A percentile compares a stretch with the other conserved stretches of the same genome.
These are phyloP conservation scores for sweet orange (Citrus sinensis) DNA, from an alignment of 345 rosid genomes.

Conservation along the genomic window DVS_A1.0 CM039165.1:36604001-36604500, in stretches of 20 bases:
- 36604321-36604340: slow-evolving; percentile 41
- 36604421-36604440: slow-evolving; percentile 36
- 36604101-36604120: slow-evolving; percentile 96
- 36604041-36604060: slow-evolving; percentile 95
- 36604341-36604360: slow-evolving; percentile 40
- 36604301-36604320: slow-evolving; percentile 55
- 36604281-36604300: slow-evolving; percentile 39
- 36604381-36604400: slow-evolving; percentile 44
- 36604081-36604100: slow-evolving; percentile 83
- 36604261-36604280: slow-evolving; percentile 37
- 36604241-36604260: slow-evolving; percentile 50
- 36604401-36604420: slow-evolving; percentile 50
- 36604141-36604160: slow-evolving; percentile 68
- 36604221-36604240: slow-evolving; percentile 58
- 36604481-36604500: slow-evolving; percentile 35
- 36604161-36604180: slow-evolving; percentile 60
- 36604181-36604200: slow-evolving; percentile 62
- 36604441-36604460: slow-evolving; percentile 37
- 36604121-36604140: slow-evolving; percentile 76
- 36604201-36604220: slow-evolving; percentile 52
- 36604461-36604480: slow-evolving; percentile 46
- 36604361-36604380: slow-evolving; percentile 47
- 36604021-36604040: slow-evolving; percentile 63
- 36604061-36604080: slow-evolving; percentile 98
- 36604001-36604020: slow-evolving; percentile 73